A percentile compares a stretch with the other conserved stretches of the same genome.
Evolutionary conservation across 768 basidiomycete species (phyloP).

Genomic region (Russula ochroleuca): DNA sequence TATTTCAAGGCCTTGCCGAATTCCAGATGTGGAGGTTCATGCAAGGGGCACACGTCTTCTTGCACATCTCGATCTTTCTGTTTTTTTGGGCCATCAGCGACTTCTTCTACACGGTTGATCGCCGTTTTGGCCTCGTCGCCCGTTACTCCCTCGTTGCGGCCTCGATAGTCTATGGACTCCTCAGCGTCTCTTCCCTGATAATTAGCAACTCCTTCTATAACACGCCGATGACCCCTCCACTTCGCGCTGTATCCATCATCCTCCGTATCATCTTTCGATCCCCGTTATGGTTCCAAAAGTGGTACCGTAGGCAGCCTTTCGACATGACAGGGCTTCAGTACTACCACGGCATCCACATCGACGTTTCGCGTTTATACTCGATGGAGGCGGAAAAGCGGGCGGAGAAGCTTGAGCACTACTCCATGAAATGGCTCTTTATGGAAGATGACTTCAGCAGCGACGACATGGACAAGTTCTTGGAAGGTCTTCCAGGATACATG

Average conservation of each 20-base stretch:
- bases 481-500: constrained; percentile 20
- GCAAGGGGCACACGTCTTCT: constrained; percentile 11
- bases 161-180: neutral
- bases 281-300: too few relatives aligned
- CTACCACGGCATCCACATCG: constrained; percentile 5
- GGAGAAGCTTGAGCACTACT: constrained; percentile 7
- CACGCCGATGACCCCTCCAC: constrained; percentile 14
- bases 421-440: constrained; percentile 16
- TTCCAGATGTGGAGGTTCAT: constrained; percentile 17
- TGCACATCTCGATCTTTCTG: constrained; percentile 18
- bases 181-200: constrained; percentile 18
- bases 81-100: constrained; percentile 18
- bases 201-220: constrained; percentile 14
- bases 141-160: neutral
- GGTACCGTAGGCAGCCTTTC: neutral
- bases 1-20: constrained; percentile 7
- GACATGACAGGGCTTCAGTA: neutral
- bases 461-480: constrained; percentile 18
- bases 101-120: constrained; percentile 10
- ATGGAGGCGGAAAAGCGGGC: neutral
- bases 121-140: neutral
- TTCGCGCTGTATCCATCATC: neutral
- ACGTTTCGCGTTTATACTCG: neutral
- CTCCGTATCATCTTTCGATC: neutral
- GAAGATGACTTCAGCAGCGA: constrained; percentile 12